phyloP scores from a whole-genome alignment of 2,329 filamentous ascomycete genomes.

The Phialophora verrucosa region DNA sequence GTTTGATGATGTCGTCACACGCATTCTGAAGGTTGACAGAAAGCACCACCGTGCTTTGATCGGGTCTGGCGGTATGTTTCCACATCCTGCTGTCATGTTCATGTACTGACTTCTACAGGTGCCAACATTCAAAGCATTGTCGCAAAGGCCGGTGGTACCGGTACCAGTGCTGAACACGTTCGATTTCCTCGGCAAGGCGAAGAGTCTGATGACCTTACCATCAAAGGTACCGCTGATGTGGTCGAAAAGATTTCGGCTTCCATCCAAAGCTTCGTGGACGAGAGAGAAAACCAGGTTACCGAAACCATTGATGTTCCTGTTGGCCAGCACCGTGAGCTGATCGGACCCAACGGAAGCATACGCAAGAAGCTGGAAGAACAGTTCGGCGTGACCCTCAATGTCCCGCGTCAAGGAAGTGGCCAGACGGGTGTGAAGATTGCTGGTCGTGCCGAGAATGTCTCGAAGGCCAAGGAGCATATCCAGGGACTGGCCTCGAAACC shows the following conservation, averaged over 20 bases:
- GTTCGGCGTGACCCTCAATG: constrained; percentile 85
- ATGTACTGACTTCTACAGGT: constrained; percentile 57
- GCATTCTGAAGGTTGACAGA: constrained; percentile 87
- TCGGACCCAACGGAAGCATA: constrained; percentile 87
- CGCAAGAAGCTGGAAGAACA: constrained; percentile 84
- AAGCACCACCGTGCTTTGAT: constrained; percentile 92
- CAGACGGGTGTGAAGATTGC: constrained; percentile 85
- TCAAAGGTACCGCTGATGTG: constrained; percentile 82
- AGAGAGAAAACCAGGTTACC: constrained; percentile 81
- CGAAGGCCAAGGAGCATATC: constrained; percentile 87
- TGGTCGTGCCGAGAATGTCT: constrained; percentile 77
- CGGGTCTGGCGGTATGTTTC: constrained; percentile 76
- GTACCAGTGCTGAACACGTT: constrained; percentile 86
- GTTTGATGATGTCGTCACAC: constrained; percentile 87
- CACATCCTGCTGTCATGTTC: background rate
- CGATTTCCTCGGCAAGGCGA: constrained; percentile 91
- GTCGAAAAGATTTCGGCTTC: constrained; percentile 87
- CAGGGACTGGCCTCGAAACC: constrained; percentile 78
- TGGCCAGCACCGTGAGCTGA: constrained; percentile 88
- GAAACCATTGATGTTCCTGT: constrained; percentile 80
- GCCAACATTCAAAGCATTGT: constrained; percentile 86
- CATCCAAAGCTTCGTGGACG: constrained; percentile 80
- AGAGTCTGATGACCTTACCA: constrained; percentile 79
- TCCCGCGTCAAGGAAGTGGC: constrained; percentile 85
- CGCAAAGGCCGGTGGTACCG: constrained; percentile 83